A percentile compares a stretch with the other conserved stretches of the same genome.
phyloP scores from a whole-genome alignment of 257 asterid species.

The Cinchona pubescens region DNA sequence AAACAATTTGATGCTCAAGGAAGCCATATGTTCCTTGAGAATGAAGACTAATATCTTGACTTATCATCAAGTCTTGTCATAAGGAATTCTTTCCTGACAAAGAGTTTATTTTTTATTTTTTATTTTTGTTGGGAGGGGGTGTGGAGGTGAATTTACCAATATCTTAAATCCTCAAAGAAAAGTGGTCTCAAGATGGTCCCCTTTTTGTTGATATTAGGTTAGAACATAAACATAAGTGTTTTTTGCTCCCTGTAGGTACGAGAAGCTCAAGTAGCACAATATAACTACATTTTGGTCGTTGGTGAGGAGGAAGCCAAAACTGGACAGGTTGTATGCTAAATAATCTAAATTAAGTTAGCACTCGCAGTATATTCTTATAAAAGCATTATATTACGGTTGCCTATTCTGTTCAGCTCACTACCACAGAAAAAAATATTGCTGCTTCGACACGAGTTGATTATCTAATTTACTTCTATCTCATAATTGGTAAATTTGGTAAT shows the following conservation, averaged over 20 bases:
- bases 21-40: background rate
- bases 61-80: background rate
- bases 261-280: conserved; percentile 93
- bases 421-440: background rate
- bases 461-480: background rate
- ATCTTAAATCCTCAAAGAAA: background rate
- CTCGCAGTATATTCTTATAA: background rate
- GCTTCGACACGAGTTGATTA: background rate
- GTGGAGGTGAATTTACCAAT: too few relatives aligned
- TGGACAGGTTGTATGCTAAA: conserved; percentile 51
- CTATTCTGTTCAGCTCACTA: background rate
- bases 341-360: background rate
- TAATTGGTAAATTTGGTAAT: background rate
- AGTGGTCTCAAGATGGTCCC: background rate
- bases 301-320: conserved; percentile 89
- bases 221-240: background rate
- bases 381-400: background rate
- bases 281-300: conserved; percentile 92
- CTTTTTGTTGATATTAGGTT: background rate
- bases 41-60: background rate
- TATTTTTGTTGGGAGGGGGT: too few relatives aligned
- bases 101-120: too few relatives aligned
- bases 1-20: background rate
- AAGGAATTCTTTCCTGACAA: too few relatives aligned
- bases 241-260: conserved; percentile 58